These are phyloP conservation scores for Emericellopsis terricola DNA, from an alignment of 495 filamentous ascomycete genomes.

Conservation along the genomic window DNA sequence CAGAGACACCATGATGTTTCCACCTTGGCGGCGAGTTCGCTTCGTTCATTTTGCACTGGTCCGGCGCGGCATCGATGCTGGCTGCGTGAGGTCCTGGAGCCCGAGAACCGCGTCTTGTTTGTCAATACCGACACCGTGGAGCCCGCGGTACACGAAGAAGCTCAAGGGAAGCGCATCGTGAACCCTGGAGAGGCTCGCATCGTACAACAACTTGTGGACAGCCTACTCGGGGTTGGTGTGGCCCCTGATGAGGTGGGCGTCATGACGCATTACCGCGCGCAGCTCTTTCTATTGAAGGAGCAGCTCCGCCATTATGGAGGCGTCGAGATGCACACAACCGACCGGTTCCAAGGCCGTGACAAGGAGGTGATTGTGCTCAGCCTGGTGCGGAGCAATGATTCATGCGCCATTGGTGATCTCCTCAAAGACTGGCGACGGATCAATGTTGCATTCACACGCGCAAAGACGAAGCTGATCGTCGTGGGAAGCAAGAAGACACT, in stretches of 20 bases:
- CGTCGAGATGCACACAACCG: slow-evolving; percentile 90
- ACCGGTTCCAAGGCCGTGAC: slow-evolving; percentile 90
- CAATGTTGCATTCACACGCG: slow-evolving; percentile 88
- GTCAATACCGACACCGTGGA: slow-evolving; percentile 70
- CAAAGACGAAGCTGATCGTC: slow-evolving; percentile 76
- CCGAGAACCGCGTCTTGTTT: slow-evolving; percentile 56
- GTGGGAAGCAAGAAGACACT: slow-evolving; percentile 67
- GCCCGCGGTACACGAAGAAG: slow-evolving; percentile 43
- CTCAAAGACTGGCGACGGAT: slow-evolving; percentile 83
- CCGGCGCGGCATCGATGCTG: slow-evolving; percentile 44
- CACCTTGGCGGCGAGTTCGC: slow-evolving; percentile 9
- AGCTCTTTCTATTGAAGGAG: slow-evolving; percentile 41
- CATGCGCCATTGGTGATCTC: slow-evolving; percentile 65
- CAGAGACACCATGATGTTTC: slow-evolving; percentile 31
- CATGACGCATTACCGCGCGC: slow-evolving; percentile 94
- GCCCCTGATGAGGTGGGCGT: slow-evolving; percentile 69
- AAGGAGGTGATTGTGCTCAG: slow-evolving; percentile 79
- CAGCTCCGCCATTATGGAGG: slow-evolving; percentile 18
- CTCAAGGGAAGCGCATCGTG: slow-evolving; percentile 65
- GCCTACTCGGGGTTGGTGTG: slow-evolving; percentile 57
- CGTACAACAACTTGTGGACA: slow-evolving; percentile 58
- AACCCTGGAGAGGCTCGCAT: slow-evolving; percentile 67
- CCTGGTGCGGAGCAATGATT: slow-evolving; percentile 72
- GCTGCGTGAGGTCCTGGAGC: slow-evolving; percentile 59
- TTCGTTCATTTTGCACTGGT: slow-evolving; percentile 30